Percentiles rank a stretch among this genome's conserved stretches.
phyloP scores from a whole-genome alignment of 2,329 filamentous ascomycete genomes.

The Xylariaceae sp. region DNA sequence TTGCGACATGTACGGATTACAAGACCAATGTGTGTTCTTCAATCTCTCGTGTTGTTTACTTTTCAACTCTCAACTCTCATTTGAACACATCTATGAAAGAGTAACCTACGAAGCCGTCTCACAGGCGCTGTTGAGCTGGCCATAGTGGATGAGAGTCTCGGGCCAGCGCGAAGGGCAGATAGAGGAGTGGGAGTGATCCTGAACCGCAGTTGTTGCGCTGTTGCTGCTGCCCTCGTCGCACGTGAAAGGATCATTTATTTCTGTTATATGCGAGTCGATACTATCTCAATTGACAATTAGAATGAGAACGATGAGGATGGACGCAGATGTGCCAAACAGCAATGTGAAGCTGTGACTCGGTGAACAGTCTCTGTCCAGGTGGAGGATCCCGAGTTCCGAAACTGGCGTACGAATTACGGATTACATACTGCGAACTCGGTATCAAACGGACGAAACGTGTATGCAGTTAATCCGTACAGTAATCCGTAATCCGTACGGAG shows the following conservation, averaged over 20 bases:
- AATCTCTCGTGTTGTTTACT: neutral
- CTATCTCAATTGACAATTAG: neutral
- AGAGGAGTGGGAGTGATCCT: neutral
- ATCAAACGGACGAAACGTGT: no score
- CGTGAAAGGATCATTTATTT: constrained; percentile 10
- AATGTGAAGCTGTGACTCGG: no score
- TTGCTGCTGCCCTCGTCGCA: constrained; percentile 1
- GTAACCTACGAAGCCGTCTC: constrained; percentile 26
- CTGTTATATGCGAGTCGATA: neutral
- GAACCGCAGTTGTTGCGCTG: neutral
- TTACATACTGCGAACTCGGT: no score
- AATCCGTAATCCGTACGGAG: no score
- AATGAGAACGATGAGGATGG: neutral
- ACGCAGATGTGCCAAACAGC: neutral
- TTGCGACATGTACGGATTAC: neutral
- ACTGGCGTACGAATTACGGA: neutral
- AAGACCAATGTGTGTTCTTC: neutral
- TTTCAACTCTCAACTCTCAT: no score
- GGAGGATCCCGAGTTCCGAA: neutral
- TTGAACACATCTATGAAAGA: neutral
- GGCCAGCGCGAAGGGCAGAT: constrained; percentile 6
- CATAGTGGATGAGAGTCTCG: constrained; percentile 20
- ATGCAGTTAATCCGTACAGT: no score
- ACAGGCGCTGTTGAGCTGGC: constrained; percentile 19
- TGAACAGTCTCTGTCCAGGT: no score